phyloP scores from a whole-genome alignment of 1,284 basidiomycete species.

The Marasmius fiardii region DNA sequence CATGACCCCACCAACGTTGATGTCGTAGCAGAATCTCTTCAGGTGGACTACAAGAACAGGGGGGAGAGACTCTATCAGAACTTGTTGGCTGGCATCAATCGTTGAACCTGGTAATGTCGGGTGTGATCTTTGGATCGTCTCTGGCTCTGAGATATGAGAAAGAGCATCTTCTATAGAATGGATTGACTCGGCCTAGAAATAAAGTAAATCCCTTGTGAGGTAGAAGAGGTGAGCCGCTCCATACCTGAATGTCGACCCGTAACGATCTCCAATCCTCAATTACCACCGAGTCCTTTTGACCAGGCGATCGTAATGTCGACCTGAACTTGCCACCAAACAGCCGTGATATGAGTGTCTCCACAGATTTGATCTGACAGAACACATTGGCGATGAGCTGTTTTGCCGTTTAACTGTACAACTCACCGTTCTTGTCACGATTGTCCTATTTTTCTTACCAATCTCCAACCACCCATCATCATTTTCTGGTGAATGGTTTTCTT shows the following conservation, averaged over 20 bases:
- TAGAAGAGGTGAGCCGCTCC: constrained; percentile 11
- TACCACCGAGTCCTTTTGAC: constrained; percentile 83
- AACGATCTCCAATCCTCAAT: constrained; percentile 93
- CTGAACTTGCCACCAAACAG: constrained; percentile 95
- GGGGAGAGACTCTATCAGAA: constrained; percentile 85
- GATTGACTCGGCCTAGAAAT: constrained; percentile 66
- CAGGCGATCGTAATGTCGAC: constrained; percentile 80
- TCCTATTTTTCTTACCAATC: constrained; percentile 88
- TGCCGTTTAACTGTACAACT: constrained; percentile 24
- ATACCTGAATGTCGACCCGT: constrained; percentile 84
- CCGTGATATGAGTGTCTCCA: constrained; percentile 85
- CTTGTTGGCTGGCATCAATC: constrained; percentile 85
- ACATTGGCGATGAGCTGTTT: neutral
- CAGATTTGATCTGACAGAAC: constrained; percentile 61
- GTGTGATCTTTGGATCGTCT: constrained; percentile 75
- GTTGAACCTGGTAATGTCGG: constrained; percentile 54
- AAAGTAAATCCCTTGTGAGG: neutral
- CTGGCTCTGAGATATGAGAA: constrained; percentile 75
- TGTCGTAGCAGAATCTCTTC: constrained; percentile 92
- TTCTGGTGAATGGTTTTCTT: constrained; percentile 37
- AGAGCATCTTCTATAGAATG: constrained; percentile 84
- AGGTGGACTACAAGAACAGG: constrained; percentile 88
- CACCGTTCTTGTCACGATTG: constrained; percentile 79
- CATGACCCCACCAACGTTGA: constrained; percentile 71
- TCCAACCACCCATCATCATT: constrained; percentile 83